phyloP scores from a whole-genome alignment of 2,329 filamentous ascomycete genomes.

The Clarireedia sp. region DNA sequence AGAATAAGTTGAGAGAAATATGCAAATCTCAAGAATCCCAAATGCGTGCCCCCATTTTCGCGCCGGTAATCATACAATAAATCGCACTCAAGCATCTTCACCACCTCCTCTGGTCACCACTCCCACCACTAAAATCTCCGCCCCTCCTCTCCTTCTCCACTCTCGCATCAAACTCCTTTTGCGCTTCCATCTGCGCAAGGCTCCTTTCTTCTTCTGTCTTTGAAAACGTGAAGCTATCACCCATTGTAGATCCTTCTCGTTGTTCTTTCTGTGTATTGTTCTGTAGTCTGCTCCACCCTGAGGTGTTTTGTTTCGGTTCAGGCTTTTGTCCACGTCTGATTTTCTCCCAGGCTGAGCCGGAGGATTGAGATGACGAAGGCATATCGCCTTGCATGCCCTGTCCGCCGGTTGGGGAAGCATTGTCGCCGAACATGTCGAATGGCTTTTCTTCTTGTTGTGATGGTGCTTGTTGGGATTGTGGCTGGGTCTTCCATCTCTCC shows the following conservation, averaged over 20 bases:
- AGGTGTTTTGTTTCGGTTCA: conserved; percentile 3
- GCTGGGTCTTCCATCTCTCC: background rate
- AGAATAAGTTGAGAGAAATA: no score
- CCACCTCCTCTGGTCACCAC: conserved; percentile 22
- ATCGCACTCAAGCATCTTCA: conserved; percentile 2
- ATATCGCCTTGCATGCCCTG: conserved; percentile 16
- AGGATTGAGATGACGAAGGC: conserved; percentile 1
- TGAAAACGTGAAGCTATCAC: conserved; percentile 23
- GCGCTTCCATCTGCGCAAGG: conserved; percentile 21
- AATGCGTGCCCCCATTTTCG: no score
- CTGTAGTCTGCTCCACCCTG: conserved; percentile 13
- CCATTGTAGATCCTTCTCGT: conserved; percentile 5
- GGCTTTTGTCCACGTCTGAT: conserved; percentile 21
- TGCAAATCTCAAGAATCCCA: no score
- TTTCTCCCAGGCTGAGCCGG: conserved; percentile 29
- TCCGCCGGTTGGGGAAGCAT: conserved; percentile 25
- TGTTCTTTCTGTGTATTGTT: conserved; percentile 7
- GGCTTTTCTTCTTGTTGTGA: conserved; percentile 12
- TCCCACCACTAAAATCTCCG: conserved; percentile 21
- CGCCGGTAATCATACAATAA: no score
- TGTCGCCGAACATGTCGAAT: conserved; percentile 25
- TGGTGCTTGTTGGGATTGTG: background rate
- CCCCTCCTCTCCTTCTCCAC: conserved; percentile 28
- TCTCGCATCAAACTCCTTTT: conserved; percentile 29
- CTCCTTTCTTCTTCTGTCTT: conserved; percentile 18